A percentile compares a stretch with the other conserved stretches of the same genome.
phyloP scores from a whole-genome alignment of 2,329 filamentous ascomycete genomes.

The Venturiaceae sp. region DNA sequence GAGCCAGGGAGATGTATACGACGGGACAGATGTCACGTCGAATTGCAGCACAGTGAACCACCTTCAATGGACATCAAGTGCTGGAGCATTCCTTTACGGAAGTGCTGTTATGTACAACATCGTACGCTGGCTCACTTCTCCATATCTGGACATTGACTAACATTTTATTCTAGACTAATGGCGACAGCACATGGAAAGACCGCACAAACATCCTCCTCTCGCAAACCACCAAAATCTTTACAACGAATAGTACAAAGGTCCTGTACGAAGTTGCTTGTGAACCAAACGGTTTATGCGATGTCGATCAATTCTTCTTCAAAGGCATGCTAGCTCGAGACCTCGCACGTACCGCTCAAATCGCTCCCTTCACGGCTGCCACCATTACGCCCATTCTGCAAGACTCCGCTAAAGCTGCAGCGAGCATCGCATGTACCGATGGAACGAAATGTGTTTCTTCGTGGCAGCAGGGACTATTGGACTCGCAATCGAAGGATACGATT shows the following conservation, averaged over 20 bases:
- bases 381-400: neutral
- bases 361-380: neutral
- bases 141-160: slow-evolving; percentile 3
- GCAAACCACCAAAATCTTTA: slow-evolving; percentile 28
- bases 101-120: neutral
- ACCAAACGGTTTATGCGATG: slow-evolving; percentile 33
- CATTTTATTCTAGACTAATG: neutral
- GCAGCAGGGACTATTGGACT: neutral
- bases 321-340: slow-evolving; percentile 33
- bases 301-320: slow-evolving; percentile 37
- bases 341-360: slow-evolving; percentile 12
- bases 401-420: neutral
- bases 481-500: neutral
- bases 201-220: slow-evolving; percentile 30
- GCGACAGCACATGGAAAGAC: slow-evolving; percentile 2
- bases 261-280: slow-evolving; percentile 42
- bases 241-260: slow-evolving; percentile 31
- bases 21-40: slow-evolving; percentile 34
- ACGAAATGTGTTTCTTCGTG: neutral
- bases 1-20: slow-evolving; percentile 35
- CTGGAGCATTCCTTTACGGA: slow-evolving; percentile 56
- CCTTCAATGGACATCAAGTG: slow-evolving; percentile 55
- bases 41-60: slow-evolving; percentile 42
- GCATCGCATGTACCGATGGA: neutral
- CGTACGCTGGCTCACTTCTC: neutral